These are phyloP conservation scores for Kwoniella pini DNA, from an alignment of 768 basidiomycete genomes.

Conservation along the genomic window DNA sequence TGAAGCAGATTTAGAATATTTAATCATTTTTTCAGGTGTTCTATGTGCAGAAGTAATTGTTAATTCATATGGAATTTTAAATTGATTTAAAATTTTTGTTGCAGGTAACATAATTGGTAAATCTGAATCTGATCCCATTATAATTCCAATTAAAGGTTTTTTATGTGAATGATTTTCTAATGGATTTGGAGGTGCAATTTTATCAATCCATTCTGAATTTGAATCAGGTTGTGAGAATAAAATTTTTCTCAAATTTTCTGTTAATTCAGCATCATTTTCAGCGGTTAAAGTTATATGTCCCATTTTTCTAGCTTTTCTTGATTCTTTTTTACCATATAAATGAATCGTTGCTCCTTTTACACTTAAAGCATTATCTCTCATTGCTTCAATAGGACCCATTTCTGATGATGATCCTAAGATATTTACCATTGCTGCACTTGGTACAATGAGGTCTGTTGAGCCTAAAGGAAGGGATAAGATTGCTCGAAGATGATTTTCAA, in stretches of 20 bases:
- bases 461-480: slow-evolving; percentile 88
- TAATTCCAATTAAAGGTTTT: slow-evolving; percentile 81
- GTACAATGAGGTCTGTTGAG: slow-evolving; percentile 81
- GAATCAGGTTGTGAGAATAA: slow-evolving; percentile 60
- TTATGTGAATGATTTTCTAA: slow-evolving; percentile 60
- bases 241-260: slow-evolving; percentile 69
- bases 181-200: slow-evolving; percentile 56
- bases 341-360: slow-evolving; percentile 79
- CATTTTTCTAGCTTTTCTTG: slow-evolving; percentile 91
- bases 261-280: slow-evolving; percentile 72
- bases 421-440: slow-evolving; percentile 89
- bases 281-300: slow-evolving; percentile 92
- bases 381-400: slow-evolving; percentile 60
- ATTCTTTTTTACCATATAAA: slow-evolving; percentile 91
- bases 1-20: slow-evolving; percentile 74
- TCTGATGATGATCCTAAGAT: slow-evolving; percentile 76
- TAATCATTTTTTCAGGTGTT: slow-evolving; percentile 80
- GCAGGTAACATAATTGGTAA: slow-evolving; percentile 90
- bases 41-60: slow-evolving; percentile 96
- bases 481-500: slow-evolving; percentile 93
- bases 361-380: slow-evolving; percentile 64
- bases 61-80: slow-evolving; percentile 83
- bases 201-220: slow-evolving; percentile 56
- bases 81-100: slow-evolving; percentile 77
- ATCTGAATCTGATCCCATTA: slow-evolving; percentile 99